Base-by-base conservation (phyloP, 805 yeast genomes). In the Yarrowia yakushimensis region DNA sequence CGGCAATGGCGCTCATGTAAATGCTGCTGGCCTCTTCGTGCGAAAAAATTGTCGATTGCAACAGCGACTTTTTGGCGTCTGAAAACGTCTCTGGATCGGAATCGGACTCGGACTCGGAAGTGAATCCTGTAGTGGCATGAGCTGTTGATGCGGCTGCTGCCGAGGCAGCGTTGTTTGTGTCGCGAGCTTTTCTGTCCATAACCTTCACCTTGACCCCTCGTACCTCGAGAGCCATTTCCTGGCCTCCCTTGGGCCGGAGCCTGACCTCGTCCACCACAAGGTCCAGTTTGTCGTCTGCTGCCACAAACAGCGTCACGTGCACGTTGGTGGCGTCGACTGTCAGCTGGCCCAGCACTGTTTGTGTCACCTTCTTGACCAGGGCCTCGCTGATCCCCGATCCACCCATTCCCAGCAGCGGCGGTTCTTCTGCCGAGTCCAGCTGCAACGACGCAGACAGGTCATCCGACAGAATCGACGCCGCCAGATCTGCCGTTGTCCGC, bases 1-100 rank as follows among this genome's bases (percentile, higher is more conserved):
- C 0, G 82, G 65, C 62, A 11, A 86, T 77, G 1, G 96, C 96
- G 72, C 96, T 88, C 92, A 88, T 84, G 70, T 88, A 90, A 18
- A 89, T 79, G 2, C 91, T 85, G 50, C 84, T 79, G 0, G 89
- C 87, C 63, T 86, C 87, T 57, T 82, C 84, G 61, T 83, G 86
- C 1, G 93, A 84, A 69, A 85, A 86, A 36, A 85, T 76, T 74
- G 83, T 80, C 67, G 90, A 85, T 60, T 73, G 69, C 54, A 72
- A 23, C 62, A 69, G 60, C 28, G 64, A 46, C 9, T 60, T 28
- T 18, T 64, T 62, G 41, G 65, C 67, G 50, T 69, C 67, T 22
- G 65, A 63, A 18, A 54, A 43, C 23, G 46, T 54, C 1, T 66
- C 70, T 5, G 61, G 61, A 7, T 65, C 69, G 18, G 59, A 52